Base-by-base conservation (phyloP, 306 rosid genomes). In the Sesbania bispinosa region DNA sequence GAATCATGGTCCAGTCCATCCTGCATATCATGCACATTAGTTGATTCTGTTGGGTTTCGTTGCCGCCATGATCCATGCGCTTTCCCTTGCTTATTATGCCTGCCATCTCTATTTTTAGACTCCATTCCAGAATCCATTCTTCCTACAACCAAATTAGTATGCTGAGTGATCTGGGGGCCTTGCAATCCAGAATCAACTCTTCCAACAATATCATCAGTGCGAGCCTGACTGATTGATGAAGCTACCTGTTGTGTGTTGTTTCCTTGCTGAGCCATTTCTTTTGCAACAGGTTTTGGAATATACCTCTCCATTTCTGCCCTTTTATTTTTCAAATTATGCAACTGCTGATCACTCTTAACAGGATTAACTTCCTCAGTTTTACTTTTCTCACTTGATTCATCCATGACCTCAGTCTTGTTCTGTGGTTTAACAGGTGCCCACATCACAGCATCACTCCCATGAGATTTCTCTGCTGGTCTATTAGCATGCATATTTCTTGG, bases 271-370 rank as follows among this genome's bases (percentile, higher is more conserved):
- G 91, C 93, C 93, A 89, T 85, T 79, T 94, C 99, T 85, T 94
- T 94, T 47, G 97, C 97, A 62, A 83, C 96, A 69, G 99, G 99
- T 64, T 94, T 94, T 58, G 99, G 97, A 71, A 91, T 74, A 79
- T 94, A 94, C 75, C 92, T 89, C 87, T 94, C 99, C 80, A 89
- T 83, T 71, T 94, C 99, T 24, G 99, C 96, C 79, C 97, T 86
- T 85, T 89, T 93, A 83, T 82, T 86, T 86, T 84, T 94, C 16
- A 79, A 71, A 68, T 57, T 81, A 67, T 86, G 95, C 79, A 61
- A 86, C 67, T 85, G 92, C 77, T 79, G 81, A 26, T 91, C 93
- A 35, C 68, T 75, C 85, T 86, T 89, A 27, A 78, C 67, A 14
- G 85, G 67, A 80, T 58, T 77, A 69, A 65, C 85, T 29, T 62